A percentile compares a stretch with the other conserved stretches of the same genome.
phyloP scores from a whole-genome alignment of 1,284 basidiomycete species.

The Naganishia sp. region DNA sequence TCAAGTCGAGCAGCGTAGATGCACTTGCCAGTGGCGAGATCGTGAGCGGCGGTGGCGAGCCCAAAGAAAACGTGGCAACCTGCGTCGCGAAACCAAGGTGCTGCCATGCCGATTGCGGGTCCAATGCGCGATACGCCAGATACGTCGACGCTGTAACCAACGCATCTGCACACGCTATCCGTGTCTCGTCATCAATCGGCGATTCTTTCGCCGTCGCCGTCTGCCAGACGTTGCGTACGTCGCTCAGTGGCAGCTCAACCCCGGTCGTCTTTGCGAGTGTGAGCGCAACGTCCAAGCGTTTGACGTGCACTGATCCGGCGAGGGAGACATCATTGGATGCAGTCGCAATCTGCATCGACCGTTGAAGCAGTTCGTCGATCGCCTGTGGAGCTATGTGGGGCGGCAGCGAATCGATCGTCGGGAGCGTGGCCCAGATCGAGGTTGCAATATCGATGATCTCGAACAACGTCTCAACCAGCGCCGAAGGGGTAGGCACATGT shows the following conservation, averaged over 20 bases:
- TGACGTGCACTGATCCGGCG: conserved; percentile 5
- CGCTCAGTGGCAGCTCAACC: background rate
- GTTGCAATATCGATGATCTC: conserved; percentile 43
- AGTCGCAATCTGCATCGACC: conserved; percentile 1
- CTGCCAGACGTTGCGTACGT: conserved; percentile 5
- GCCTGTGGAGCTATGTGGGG: background rate
- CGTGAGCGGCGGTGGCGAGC: conserved; percentile 11
- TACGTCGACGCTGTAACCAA: background rate
- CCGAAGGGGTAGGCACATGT: conserved; percentile 46
- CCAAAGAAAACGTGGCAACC: conserved; percentile 12
- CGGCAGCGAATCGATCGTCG: conserved; percentile 3
- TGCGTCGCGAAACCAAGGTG: conserved; percentile 4
- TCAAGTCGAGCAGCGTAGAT: conserved; percentile 27
- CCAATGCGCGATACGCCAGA: background rate
- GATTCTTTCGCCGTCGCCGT: conserved; percentile 13
- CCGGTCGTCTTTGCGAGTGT: background rate
- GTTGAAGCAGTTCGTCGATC: conserved; percentile 9
- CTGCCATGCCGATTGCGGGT: conserved; percentile 12
- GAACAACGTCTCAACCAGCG: conserved; percentile 47
- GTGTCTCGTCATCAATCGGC: conserved; percentile 8
- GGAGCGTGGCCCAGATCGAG: conserved; percentile 43
- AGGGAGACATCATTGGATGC: background rate
- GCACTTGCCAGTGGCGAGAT: conserved; percentile 20
- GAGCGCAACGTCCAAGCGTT: conserved; percentile 11
- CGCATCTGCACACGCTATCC: conserved; percentile 13